A percentile compares a stretch with the other conserved stretches of the same genome.
phyloP scores from a whole-genome alignment of 2,329 filamentous ascomycete species.

The Nemania sp. region DNA sequence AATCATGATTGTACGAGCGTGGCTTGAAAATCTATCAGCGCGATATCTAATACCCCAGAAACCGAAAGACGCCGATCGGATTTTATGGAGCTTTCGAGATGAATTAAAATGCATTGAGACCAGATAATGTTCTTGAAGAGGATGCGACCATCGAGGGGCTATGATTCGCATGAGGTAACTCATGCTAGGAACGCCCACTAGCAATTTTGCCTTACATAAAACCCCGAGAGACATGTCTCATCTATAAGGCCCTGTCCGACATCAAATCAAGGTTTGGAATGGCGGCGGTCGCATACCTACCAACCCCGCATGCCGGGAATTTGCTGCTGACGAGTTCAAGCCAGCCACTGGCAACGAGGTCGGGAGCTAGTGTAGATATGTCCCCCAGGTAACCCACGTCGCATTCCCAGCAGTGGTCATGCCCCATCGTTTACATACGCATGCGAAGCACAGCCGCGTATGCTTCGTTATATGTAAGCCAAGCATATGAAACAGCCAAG shows the following conservation, averaged over 20 bases:
- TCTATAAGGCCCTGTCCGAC: constrained; percentile 6
- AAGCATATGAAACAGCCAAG: no score
- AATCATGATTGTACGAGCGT: no score
- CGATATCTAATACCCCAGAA: no score
- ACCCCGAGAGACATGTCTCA: not conserved
- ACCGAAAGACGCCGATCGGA: no score
- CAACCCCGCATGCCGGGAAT: constrained; percentile 19
- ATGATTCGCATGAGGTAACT: not conserved
- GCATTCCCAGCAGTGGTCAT: no score
- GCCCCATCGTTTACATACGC: not conserved
- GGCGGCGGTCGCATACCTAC: not conserved
- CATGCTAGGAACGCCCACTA: not conserved
- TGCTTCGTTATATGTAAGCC: constrained; percentile 1
- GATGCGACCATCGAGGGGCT: not conserved
- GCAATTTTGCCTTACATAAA: constrained; percentile 8
- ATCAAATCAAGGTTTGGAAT: constrained; percentile 11
- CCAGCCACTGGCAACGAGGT: not conserved
- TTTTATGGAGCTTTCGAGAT: no score
- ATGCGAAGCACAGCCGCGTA: not conserved
- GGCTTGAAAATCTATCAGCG: no score
- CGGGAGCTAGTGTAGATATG: no score
- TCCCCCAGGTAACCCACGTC: no score
- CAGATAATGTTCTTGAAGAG: no score
- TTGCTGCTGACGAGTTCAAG: not conserved
- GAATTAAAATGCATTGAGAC: no score